Conservation (phyloP, 108 stramenopile species). For the Nitzschia inconspicua region DNA sequence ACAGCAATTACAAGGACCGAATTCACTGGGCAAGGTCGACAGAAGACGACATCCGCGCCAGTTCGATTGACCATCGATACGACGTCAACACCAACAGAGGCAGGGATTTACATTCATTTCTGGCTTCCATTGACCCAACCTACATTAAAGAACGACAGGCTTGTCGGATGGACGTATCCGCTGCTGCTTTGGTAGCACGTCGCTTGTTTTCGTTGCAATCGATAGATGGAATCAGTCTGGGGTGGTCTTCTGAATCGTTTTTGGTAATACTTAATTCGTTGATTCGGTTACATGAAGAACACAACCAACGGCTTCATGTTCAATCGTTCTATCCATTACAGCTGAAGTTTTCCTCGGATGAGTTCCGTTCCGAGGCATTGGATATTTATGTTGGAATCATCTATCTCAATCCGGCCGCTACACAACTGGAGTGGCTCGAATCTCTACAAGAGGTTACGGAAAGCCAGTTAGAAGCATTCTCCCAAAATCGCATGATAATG, state of each 20-base stretch:
- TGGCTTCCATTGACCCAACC: constrained; percentile 24
- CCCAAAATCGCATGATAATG: constrained; percentile 30
- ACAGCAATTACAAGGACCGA: neutral
- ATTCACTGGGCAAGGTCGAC: neutral
- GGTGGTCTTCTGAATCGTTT: constrained; percentile 69
- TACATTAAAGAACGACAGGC: constrained; percentile 52
- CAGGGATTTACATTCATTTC: constrained; percentile 49
- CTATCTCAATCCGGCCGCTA: constrained; percentile 56
- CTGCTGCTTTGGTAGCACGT: constrained; percentile 63
- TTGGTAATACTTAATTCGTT: constrained; percentile 44
- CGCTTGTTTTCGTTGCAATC: constrained; percentile 65
- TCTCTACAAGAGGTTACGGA: constrained; percentile 47
- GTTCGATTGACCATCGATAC: constrained; percentile 30
- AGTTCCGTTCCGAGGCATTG: constrained; percentile 36
- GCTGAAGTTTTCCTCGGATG: constrained; percentile 53
- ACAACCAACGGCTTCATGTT: constrained; percentile 40
- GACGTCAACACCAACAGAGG: constrained; percentile 43
- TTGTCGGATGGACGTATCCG: constrained; percentile 62
- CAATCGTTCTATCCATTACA: constrained; percentile 80
- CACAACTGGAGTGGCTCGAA: constrained; percentile 68
- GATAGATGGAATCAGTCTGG: constrained; percentile 69
- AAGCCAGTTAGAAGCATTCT: constrained; percentile 25
- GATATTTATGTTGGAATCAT: constrained; percentile 65
- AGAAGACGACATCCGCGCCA: neutral
- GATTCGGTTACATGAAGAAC: constrained; percentile 62